Percentiles rank a stretch among this genome's conserved stretches.
Conservation (phyloP, 805 yeast genomes). For the Ogataea minuta region DNA sequence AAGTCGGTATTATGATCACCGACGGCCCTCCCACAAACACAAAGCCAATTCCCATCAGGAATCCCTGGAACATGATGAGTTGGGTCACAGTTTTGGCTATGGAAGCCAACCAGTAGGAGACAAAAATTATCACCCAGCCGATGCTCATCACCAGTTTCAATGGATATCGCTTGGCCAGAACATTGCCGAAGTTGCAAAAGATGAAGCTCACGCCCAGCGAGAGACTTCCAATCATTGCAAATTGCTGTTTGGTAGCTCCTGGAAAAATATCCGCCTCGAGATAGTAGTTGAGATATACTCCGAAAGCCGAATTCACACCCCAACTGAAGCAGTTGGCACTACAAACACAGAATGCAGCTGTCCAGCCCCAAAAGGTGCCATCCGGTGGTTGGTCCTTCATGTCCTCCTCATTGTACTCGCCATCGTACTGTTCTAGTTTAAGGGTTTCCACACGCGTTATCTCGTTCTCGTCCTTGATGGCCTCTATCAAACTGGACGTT, state of each 20-base stretch:
- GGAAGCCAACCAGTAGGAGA: conserved; percentile 45
- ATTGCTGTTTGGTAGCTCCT: conserved; percentile 50
- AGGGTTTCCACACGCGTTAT: conserved; percentile 20
- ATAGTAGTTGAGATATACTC: conserved; percentile 53
- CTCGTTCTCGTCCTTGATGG: conserved; percentile 31
- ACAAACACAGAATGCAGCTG: conserved; percentile 38
- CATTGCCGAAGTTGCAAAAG: conserved; percentile 54
- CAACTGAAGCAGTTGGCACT: conserved; percentile 41
- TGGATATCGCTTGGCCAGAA: conserved; percentile 50
- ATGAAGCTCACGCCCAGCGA: conserved; percentile 55
- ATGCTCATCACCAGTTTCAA: conserved; percentile 42
- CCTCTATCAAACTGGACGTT: conserved; percentile 27
- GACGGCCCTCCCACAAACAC: conserved; percentile 38
- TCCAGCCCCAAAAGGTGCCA: conserved; percentile 51
- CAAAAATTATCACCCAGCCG: conserved; percentile 41
- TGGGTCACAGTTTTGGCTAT: conserved; percentile 42
- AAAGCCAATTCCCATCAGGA: conserved; percentile 43
- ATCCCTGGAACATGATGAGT: conserved; percentile 48
- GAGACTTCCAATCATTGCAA: conserved; percentile 56
- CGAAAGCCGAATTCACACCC: conserved; percentile 56
- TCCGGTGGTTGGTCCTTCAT: conserved; percentile 38
- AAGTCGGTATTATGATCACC: conserved; percentile 43
- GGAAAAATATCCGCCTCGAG: conserved; percentile 40
- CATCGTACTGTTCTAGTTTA: conserved; percentile 26
- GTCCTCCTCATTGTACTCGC: conserved; percentile 32